A percentile compares a stretch with the other conserved stretches of the same genome.
phyloP scores from a whole-genome alignment of 345 rosid genomes.

The Lepidium didymum region DNA sequence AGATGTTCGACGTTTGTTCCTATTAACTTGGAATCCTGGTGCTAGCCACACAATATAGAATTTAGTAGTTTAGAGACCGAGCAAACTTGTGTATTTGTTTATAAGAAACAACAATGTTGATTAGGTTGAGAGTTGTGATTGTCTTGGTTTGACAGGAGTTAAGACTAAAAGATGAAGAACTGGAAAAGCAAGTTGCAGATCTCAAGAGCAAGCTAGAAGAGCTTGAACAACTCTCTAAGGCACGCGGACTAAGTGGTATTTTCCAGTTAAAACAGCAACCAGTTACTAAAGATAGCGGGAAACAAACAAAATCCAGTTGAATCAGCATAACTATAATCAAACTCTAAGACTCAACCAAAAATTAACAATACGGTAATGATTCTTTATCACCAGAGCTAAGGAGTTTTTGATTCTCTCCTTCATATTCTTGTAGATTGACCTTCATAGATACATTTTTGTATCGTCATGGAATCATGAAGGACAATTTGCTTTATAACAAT shows the following conservation, averaged over 20 bases:
- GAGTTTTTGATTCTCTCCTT: constrained; percentile 24
- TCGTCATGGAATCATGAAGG: neutral
- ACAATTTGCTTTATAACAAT: constrained; percentile 1
- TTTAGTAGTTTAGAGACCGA: neutral
- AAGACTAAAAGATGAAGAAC: constrained; percentile 54
- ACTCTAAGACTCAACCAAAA: neutral
- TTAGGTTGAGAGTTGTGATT: neutral
- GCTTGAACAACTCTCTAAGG: constrained; percentile 66
- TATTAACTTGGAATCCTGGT: neutral
- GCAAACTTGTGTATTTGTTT: neutral
- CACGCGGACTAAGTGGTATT: constrained; percentile 56
- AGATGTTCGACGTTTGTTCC: neutral
- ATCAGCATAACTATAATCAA: neutral
- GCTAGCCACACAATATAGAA: neutral
- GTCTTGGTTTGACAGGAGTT: constrained; percentile 40
- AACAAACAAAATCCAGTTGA: constrained; percentile 37
- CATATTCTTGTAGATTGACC: constrained; percentile 13
- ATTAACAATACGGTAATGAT: constrained; percentile 12
- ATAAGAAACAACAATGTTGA: neutral
- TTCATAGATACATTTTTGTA: neutral
- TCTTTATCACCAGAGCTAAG: constrained; percentile 11
- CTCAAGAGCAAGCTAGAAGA: constrained; percentile 55
- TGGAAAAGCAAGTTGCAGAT: constrained; percentile 48
- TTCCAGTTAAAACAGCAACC: constrained; percentile 42
- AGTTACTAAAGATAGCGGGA: constrained; percentile 9